Percentiles rank a stretch among this genome's conserved stretches.
These are phyloP conservation scores for Petasospora fabianii DNA, from an alignment of 1,139 yeast species.

Conservation along the genomic window DNA sequence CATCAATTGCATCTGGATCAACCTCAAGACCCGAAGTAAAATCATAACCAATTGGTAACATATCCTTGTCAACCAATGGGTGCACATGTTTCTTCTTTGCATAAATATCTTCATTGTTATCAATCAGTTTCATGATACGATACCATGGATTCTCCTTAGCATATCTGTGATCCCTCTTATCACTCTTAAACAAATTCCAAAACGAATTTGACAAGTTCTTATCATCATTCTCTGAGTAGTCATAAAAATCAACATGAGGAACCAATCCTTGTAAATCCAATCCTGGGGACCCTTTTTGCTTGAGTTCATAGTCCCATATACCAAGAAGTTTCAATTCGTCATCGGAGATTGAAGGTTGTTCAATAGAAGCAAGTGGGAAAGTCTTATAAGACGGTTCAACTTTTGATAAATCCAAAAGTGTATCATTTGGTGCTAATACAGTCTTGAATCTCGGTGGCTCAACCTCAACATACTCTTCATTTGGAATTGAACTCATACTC, in stretches of 20 bases:
- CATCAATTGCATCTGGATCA: too few relatives aligned
- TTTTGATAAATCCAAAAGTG: slow-evolving; percentile 21
- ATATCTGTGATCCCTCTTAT: slow-evolving; percentile 5
- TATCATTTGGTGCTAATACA: slow-evolving; percentile 19
- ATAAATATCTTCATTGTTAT: neutral
- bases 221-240: neutral
- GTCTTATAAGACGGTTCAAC: slow-evolving; percentile 9
- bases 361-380: slow-evolving; percentile 16
- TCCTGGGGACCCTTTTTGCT: slow-evolving; percentile 7
- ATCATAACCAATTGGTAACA: neutral
- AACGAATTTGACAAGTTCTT: neutral
- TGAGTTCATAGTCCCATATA: slow-evolving; percentile 22
- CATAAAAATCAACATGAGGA: neutral
- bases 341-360: slow-evolving; percentile 3
- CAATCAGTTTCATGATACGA: slow-evolving; percentile 7
- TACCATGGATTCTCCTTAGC: slow-evolving; percentile 21
- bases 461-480: slow-evolving; percentile 18
- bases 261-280: slow-evolving; percentile 3
- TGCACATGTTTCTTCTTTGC: neutral
- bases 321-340: slow-evolving; percentile 22
- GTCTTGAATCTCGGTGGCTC: slow-evolving; percentile 19
- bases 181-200: slow-evolving; percentile 1
- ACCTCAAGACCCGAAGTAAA: too few relatives aligned
- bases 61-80: neutral
- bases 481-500: slow-evolving; percentile 10